Evolutionary conservation across 495 filamentous ascomycete species (phyloP), one percentile per base, ranked within the genome.

Genomic region (Pseudomonodictys pantanalensis): DNA sequence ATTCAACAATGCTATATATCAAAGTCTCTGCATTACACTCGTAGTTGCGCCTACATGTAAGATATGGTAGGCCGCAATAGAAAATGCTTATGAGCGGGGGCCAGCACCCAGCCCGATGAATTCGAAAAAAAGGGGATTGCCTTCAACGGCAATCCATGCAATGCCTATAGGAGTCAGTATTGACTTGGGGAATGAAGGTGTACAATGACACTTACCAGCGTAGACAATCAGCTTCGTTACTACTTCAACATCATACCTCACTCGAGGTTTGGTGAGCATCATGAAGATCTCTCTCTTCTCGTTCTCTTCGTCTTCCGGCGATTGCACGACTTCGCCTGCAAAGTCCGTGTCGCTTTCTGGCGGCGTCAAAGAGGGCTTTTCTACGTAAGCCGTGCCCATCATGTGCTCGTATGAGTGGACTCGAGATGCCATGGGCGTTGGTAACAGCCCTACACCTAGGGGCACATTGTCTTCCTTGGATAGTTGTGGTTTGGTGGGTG

Each of bases 141-240:
- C n/a, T n/a, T n/a, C n/a, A n/a, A n/a, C n/a, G n/a, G n/a, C n/a
- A n/a, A n/a, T n/a, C n/a, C n/a, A n/a, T n/a, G n/a, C n/a, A 74
- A 91, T 92, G n/a, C 88, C 86, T 88, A 58, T 64, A 28, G 70
- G 10, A 17, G 45, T 46, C 24, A 60, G 39, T 28, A 39, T n/a
- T n/a, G 44, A 28, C 53, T 4, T 35, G n/a, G 15, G 20, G 7
- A 28, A 9, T 22, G 20, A 45, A 44, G 30, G 17, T 22, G 12
- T 42, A 17, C 24, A 43, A 20, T 58, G 47, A 45, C 3, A 76
- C 82, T 62, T 76, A 95, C 92, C 93, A 57, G 86, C 79, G 79
- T 98, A 98, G 38, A 98, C 91, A 67, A 98, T 87, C 50, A 98
- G 76, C 75, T 96, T 97, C 17, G 93, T 97, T 39, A 97, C 83